These are phyloP conservation scores for Thelonectria blattea DNA, from an alignment of 2,329 filamentous ascomycete genomes.

Conservation along the genomic window DNA sequence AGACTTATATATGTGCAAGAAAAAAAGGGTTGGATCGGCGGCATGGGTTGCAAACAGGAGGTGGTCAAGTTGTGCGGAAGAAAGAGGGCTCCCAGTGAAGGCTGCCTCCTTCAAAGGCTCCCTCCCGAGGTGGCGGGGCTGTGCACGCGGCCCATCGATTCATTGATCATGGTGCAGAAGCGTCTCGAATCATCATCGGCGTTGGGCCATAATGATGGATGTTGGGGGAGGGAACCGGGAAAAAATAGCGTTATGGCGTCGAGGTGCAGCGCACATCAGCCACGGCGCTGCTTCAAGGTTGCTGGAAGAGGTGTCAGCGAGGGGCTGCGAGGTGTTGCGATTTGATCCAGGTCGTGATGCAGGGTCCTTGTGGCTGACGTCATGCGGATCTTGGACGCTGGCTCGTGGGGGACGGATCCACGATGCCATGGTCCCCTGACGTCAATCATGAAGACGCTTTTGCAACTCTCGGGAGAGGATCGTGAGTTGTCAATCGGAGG, in stretches of 20 bases:
- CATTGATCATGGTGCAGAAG: conserved; percentile 15
- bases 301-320: background rate
- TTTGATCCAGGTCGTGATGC: conserved; percentile 18
- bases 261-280: conserved; percentile 27
- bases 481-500: conserved; percentile 9
- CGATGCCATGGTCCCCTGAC: conserved; percentile 30
- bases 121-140: conserved; percentile 15
- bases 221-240: conserved; percentile 20
- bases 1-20: conserved; percentile 32
- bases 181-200: background rate
- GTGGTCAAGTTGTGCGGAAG: background rate
- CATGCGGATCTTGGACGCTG: conserved; percentile 25
- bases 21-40: conserved; percentile 5
- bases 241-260: conserved; percentile 31
- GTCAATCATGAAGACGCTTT: conserved; percentile 24
- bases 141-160: conserved; percentile 16
- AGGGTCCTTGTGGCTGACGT: conserved; percentile 37
- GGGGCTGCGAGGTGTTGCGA: background rate
- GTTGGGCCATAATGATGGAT: conserved; percentile 15
- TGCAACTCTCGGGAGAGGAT: background rate
- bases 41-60: background rate
- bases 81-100: conserved; percentile 3
- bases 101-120: background rate
- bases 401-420: conserved; percentile 16
- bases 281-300: background rate